Evolutionary conservation across 2,329 filamentous ascomycete species (phyloP).

Genomic region (Nemania sp.): DNA sequence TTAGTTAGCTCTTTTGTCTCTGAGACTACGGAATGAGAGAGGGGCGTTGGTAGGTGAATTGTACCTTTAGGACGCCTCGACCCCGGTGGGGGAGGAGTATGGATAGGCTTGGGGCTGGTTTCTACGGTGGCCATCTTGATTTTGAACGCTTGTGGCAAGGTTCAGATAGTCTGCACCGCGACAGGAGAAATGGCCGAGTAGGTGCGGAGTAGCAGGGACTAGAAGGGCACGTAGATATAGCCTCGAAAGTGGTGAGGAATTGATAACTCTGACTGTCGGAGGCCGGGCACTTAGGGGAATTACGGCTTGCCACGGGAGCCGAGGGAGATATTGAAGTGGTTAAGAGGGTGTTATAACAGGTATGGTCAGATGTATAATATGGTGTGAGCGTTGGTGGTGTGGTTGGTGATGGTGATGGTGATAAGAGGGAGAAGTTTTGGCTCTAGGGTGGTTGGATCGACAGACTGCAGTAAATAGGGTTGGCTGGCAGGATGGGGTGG

Average conservation of each 20-base stretch:
- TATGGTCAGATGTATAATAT: no score
- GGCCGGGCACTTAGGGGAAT: neutral
- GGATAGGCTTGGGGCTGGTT: conserved; percentile 32
- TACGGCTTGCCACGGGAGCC: neutral
- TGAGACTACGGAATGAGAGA: neutral
- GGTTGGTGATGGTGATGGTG: neutral
- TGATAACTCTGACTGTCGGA: neutral
- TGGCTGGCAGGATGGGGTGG: neutral
- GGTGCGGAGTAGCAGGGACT: no score
- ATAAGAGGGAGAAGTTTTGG: conserved; percentile 1
- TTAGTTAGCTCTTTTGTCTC: conserved; percentile 1
- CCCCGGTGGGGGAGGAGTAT: conserved; percentile 28
- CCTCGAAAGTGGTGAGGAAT: neutral
- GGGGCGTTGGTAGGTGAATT: neutral
- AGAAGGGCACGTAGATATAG: neutral
- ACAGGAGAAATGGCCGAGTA: no score
- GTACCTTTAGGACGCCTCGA: conserved; percentile 40
- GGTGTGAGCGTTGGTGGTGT: no score
- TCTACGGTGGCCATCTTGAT: conserved; percentile 38
- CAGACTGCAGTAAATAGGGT: neutral
- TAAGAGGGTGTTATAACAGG: neutral
- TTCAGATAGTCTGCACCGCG: no score
- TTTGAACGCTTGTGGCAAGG: neutral
- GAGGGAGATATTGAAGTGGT: neutral
- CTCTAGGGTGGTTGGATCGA: neutral